Conservation (phyloP, 169 alveolate species). For the Cyclospora cayetanensis region DNA sequence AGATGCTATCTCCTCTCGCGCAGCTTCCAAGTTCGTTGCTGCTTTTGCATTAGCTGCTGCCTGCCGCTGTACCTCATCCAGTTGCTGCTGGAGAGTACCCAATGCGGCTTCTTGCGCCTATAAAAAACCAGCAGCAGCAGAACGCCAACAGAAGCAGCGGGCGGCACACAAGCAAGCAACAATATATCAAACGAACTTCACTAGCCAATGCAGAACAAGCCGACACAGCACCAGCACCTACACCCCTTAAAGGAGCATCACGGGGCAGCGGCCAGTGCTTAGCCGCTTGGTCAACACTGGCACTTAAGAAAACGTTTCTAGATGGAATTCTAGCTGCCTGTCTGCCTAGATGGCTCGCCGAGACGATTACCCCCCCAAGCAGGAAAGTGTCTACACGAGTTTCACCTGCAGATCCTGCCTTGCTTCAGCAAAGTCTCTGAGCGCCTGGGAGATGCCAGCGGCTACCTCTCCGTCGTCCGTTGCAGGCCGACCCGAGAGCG, state of each 20-base stretch:
- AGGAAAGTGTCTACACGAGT: no score
- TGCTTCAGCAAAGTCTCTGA: background rate
- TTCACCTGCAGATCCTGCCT: background rate
- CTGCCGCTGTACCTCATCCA: conserved; percentile 3
- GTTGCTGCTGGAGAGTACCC: conserved; percentile 19
- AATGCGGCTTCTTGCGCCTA: conserved; percentile 65
- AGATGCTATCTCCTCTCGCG: background rate
- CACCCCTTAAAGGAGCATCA: background rate
- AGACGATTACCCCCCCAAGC: no score
- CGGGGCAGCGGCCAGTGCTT: background rate
- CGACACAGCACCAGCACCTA: background rate
- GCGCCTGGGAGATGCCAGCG: background rate
- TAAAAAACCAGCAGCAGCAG: conserved; percentile 1
- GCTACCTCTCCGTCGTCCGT: conserved; percentile 6
- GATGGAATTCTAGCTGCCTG: background rate
- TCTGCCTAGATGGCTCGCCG: background rate
- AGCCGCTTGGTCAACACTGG: background rate
- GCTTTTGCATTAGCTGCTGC: conserved; percentile 29
- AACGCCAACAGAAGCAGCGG: conserved; percentile 24
- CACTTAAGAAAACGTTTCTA: background rate
- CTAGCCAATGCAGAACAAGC: background rate
- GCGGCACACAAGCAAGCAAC: background rate
- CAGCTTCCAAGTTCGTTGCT: background rate
- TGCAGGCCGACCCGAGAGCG: background rate
- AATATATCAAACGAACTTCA: no score